Evolutionary conservation across 2,329 filamentous ascomycete genomes (phyloP), one percentile per base, ranked within the genome.

Genomic region (Ustulina deusta): DNA sequence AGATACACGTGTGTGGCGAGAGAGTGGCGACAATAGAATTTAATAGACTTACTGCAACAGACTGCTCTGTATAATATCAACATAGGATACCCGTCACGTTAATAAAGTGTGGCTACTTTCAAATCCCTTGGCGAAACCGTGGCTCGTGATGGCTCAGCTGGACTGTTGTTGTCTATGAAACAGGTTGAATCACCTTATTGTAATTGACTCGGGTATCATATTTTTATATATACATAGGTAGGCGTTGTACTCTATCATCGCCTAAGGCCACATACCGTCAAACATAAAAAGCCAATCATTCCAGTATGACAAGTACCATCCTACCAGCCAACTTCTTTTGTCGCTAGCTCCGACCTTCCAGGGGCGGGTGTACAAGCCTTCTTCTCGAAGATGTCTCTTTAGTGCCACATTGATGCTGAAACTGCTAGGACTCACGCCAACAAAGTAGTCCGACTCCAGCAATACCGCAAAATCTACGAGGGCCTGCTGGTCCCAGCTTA

Each of bases 201-300:
- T 27, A 29, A 15, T 13, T 20, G 13, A 40, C 3, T 25, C 6
- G 17, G 44, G 34, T 66, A 55, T 62, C 46, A 46, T 36, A 40
- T 51, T 25, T 42, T 51, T 36, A 25, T 49, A 36, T 25, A 51
- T 34, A 38, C 25, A 60, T 54, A 22, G 5, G 22, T 1, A 27
- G 3, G 3, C 5, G 15, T 11, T 40, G 1, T 20, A 40, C 32
- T 38, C n/a, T 2, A 17, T 36, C 10, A 36, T 36, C 27, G n/a
- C 17, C 66, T 62, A 80, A 20, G 80, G 79, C 81, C 81, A 83
- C 69, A 83, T 74, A 0, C 80, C 79, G 51, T 83, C 81, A 63
- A 78, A 83, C 80, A 85, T 84, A 61, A 83, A 85, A 46, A 84
- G 74, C 82, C 82, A 84, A 67, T 84, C 82, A 13, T 82, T 79